phyloP scores from a whole-genome alignment of 148 eudicot genomes.

The Linanthus parryae region DNA sequence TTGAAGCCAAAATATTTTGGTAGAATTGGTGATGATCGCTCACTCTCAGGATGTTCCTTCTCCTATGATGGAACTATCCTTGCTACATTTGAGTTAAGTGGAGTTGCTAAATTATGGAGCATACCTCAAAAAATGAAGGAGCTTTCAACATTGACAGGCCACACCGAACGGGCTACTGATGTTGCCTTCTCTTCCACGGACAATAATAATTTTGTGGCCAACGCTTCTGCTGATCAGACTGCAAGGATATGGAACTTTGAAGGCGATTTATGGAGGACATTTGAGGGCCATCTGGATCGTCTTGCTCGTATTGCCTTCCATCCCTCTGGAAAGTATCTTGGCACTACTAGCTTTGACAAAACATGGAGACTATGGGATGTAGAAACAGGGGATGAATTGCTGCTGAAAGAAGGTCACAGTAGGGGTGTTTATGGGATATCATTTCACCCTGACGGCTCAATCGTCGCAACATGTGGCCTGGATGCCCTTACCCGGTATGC shows the following conservation, averaged over 20 bases:
- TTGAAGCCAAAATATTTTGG: slow-evolving; percentile 82
- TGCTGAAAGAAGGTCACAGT: slow-evolving; percentile 97
- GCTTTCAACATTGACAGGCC: slow-evolving; percentile 73
- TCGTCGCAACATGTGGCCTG: slow-evolving; percentile 83
- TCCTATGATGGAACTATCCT: slow-evolving; percentile 71
- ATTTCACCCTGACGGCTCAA: slow-evolving; percentile 91
- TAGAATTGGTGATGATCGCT: slow-evolving; percentile 90
- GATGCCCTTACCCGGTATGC: slow-evolving; percentile 97
- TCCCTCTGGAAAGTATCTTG: slow-evolving; percentile 89
- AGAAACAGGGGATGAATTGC: slow-evolving; percentile 76
- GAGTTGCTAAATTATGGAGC: slow-evolving; percentile 91
- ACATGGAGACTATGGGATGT: slow-evolving; percentile 98
- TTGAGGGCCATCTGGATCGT: slow-evolving; percentile 88
- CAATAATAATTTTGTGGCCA: slow-evolving; percentile 55
- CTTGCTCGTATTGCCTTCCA: slow-evolving; percentile 88
- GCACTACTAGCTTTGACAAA: slow-evolving; percentile 92
- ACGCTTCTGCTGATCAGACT: slow-evolving; percentile 89
- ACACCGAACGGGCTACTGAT: slow-evolving; percentile 82
- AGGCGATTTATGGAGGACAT: slow-evolving; percentile 51
- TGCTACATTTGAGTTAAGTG: slow-evolving; percentile 79
- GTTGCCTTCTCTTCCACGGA: slow-evolving; percentile 73
- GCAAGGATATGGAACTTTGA: slow-evolving; percentile 73
- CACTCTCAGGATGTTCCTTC: slow-evolving; percentile 80
- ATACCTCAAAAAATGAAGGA: slow-evolving; percentile 66
- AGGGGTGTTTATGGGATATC: slow-evolving; percentile 77